Evolutionary conservation across 306 rosid genomes (phyloP), one percentile per base, ranked within the genome.

Genomic region (Sicyos edulis): DNA sequence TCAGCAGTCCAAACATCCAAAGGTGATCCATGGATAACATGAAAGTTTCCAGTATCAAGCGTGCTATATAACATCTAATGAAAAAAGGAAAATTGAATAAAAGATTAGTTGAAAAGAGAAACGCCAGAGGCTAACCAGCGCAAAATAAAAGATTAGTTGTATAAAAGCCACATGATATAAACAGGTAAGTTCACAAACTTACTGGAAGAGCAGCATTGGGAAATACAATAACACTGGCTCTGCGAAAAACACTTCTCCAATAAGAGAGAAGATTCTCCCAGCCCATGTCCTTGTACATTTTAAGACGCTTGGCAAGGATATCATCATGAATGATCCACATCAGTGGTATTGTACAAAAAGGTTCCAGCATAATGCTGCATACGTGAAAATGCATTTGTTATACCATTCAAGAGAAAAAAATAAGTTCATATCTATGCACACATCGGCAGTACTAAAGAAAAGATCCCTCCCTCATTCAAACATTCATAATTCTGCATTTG

Each of bases 361-460:
- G 99, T 80, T 85, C 99, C 96, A 87, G 95, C 97, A 91, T 88
- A 80, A 93, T 85, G 89, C 99, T 93, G 96, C 91, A 90, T 76
- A 79, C 80, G 87, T 86, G 89, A 85, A 87, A 82, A 49, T 32
- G 5, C 6, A 49, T 49, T 22, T 49, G 56, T 40, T 40, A 40
- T 40, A 40, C 8, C 45, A 40, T 40, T 19, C 53, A 44, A 20
- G 70, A 14, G 54, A 6, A 11, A 12, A 12, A 42, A 42, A 2
- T 13, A 11, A 5, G 8, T 45, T 13, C 71, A 45, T 10, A 42
- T 65, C 50, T 37, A 15, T 42, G 10, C 10, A 12, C 63, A 57
- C 54, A 44, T 10, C 19, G 5, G 1, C 54, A 12, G 54, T 20
- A 66, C 71, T 44, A 11, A 44, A 66, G 17, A 12, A 66, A 66